A percentile compares a stretch with the other conserved stretches of the same genome.
These are phyloP conservation scores for Hylodesmum podocarpum DNA, from an alignment of 306 rosid species.

Conservation along the genomic window DNA sequence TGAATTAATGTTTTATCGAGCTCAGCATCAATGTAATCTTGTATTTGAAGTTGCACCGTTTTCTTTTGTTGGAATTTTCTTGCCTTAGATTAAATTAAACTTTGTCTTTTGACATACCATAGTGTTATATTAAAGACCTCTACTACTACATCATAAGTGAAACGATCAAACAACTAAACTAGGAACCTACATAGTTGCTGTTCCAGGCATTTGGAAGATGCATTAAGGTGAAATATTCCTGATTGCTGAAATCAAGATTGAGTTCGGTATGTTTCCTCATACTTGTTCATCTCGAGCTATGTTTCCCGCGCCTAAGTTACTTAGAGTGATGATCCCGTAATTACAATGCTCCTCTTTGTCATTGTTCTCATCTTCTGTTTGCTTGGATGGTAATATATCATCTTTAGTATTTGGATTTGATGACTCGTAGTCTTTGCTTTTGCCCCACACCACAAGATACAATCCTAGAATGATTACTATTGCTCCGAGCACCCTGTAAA, in stretches of 20 bases:
- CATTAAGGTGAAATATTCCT: not conserved
- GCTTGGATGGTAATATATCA: constrained; percentile 26
- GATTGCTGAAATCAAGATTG: not conserved
- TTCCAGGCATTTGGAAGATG: not conserved
- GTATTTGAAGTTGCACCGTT: constrained; percentile 11
- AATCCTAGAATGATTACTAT: constrained; percentile 59
- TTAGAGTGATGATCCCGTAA: constrained; percentile 36
- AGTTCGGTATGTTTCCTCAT: constrained; percentile 22
- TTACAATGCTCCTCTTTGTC: constrained; percentile 31
- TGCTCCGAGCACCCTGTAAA: constrained; percentile 79
- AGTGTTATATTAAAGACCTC: constrained; percentile 7
- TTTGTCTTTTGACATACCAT: constrained; percentile 6
- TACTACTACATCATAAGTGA: constrained; percentile 12
- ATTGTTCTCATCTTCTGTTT: constrained; percentile 24
- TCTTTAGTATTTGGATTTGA: constrained; percentile 32
- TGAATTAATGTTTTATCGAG: not conserved
- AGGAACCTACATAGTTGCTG: not conserved
- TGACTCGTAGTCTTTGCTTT: constrained; percentile 58
- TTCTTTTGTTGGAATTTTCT: constrained; percentile 10
- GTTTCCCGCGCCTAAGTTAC: constrained; percentile 18
- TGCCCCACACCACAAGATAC: constrained; percentile 91
- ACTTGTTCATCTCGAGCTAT: constrained; percentile 27
- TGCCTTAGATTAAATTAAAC: constrained; percentile 3
- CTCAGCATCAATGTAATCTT: not conserved
- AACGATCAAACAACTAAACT: constrained; percentile 24